A percentile compares a stretch with the other conserved stretches of the same genome.
Evolutionary conservation across 2,329 filamentous ascomycete species (phyloP).

Genomic region (Emmonsia crescens): DNA sequence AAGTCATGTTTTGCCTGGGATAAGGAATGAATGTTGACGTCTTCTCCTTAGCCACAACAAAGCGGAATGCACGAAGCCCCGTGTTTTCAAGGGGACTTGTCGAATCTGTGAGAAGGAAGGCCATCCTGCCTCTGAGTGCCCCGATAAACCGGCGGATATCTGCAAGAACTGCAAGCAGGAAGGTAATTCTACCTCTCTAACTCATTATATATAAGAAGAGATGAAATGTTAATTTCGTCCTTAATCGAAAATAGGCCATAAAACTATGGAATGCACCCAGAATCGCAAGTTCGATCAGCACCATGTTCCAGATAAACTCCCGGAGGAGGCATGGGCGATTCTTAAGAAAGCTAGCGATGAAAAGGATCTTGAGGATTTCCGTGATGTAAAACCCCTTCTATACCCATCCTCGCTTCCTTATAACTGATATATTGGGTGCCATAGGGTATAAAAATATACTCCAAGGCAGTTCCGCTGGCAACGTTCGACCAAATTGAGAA

Average conservation of each 20-base stretch:
- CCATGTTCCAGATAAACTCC: constrained; percentile 36
- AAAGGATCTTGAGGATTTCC: constrained; percentile 43
- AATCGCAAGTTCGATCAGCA: constrained; percentile 35
- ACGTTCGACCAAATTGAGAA: constrained; percentile 41
- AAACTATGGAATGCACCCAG: constrained; percentile 34
- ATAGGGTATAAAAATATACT: constrained; percentile 36
- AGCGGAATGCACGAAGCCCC: constrained; percentile 36
- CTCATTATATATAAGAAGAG: not conserved
- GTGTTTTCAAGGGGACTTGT: constrained; percentile 38
- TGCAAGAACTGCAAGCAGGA: constrained; percentile 39
- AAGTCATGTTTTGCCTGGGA: constrained; percentile 6
- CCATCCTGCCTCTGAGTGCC: constrained; percentile 36
- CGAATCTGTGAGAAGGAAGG: constrained; percentile 37
- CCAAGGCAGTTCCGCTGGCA: constrained; percentile 37
- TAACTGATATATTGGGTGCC: constrained; percentile 1
- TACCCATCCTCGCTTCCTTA: not conserved
- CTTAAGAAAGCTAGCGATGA: constrained; percentile 40
- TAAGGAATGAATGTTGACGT: constrained; percentile 2
- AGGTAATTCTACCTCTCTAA: constrained; percentile 21
- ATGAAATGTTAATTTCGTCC: constrained; percentile 5
- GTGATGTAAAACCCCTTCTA: constrained; percentile 24
- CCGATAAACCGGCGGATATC: constrained; percentile 31
- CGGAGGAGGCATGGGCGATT: constrained; percentile 40
- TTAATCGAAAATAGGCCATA: constrained; percentile 29
- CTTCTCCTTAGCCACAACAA: constrained; percentile 29